Percentiles rank a stretch among this genome's conserved stretches.
phyloP scores from a whole-genome alignment of 768 basidiomycete species.

The Mycena galopus region DNA sequence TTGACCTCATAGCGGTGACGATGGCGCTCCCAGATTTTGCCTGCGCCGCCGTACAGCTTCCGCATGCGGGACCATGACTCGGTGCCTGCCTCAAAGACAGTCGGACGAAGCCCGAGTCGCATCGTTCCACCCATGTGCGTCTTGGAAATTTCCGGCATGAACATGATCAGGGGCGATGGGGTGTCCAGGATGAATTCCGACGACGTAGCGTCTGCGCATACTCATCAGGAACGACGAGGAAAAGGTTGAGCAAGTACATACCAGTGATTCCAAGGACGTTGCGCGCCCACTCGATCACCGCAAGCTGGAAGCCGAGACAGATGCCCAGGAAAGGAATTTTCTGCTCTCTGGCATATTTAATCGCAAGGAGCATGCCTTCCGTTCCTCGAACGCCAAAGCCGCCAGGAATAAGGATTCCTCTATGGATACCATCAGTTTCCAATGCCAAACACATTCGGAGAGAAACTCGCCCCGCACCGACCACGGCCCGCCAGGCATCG shows the following conservation, averaged over 20 bases:
- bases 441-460: neutral
- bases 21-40: slow-evolving; percentile 96
- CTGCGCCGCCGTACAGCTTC: slow-evolving; percentile 85
- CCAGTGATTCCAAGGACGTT: slow-evolving; percentile 81
- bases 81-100: slow-evolving; percentile 82
- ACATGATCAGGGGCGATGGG: slow-evolving; percentile 84
- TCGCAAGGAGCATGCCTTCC: too few relatives aligned
- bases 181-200: slow-evolving; percentile 79
- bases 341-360: slow-evolving; percentile 94
- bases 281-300: slow-evolving; percentile 95
- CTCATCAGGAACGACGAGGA: slow-evolving; percentile 21
- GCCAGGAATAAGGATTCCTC: slow-evolving; percentile 97
- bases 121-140: slow-evolving; percentile 99
- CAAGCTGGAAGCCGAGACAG: slow-evolving; percentile 96
- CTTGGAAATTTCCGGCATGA: slow-evolving; percentile 99
- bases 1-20: slow-evolving; percentile 99
- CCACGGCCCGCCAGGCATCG: slow-evolving; percentile 94
- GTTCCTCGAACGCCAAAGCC: slow-evolving; percentile 95
- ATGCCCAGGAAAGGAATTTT: slow-evolving; percentile 98
- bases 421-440: slow-evolving; percentile 45
- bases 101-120: slow-evolving; percentile 98
- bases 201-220: slow-evolving; percentile 81
- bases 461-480: slow-evolving; percentile 81
- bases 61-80: slow-evolving; percentile 80
- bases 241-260: slow-evolving; percentile 47